phyloP scores from a whole-genome alignment of 2,329 filamentous ascomycete species.

The Berkeleyomyces basicola region DNA sequence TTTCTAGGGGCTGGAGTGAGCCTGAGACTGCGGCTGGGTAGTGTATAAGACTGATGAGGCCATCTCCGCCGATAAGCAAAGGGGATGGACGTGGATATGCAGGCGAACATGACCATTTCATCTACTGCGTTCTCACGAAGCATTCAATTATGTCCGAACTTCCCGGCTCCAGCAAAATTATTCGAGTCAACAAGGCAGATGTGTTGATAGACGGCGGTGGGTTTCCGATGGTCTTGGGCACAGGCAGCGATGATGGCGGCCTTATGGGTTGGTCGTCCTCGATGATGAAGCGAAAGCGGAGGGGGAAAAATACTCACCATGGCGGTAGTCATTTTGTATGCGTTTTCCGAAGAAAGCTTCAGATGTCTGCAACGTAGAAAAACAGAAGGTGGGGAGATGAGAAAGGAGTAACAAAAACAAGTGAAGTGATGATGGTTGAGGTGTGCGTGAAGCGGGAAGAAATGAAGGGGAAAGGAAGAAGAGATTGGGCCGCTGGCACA shows the following conservation, averaged over 20 bases:
- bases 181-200: no score
- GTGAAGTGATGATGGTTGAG: neutral
- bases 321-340: conserved; percentile 9
- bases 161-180: no score
- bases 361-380: neutral
- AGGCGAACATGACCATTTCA: neutral
- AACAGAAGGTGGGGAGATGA: neutral
- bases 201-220: neutral
- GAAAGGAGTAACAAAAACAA: conserved; percentile 1
- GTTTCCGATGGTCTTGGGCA: neutral
- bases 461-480: neutral
- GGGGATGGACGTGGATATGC: neutral
- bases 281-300: neutral
- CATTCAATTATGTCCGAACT: neutral
- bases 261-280: neutral
- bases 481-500: conserved; percentile 2
- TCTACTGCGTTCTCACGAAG: neutral
- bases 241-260: neutral
- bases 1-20: neutral
- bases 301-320: conserved; percentile 5
- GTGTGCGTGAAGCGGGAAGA: neutral
- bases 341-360: neutral
- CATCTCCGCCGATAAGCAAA: neutral
- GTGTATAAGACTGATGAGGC: neutral
- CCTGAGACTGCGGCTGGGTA: neutral